Conservation (phyloP, 768 basidiomycete species). For the Royoungia palumana region DNA sequence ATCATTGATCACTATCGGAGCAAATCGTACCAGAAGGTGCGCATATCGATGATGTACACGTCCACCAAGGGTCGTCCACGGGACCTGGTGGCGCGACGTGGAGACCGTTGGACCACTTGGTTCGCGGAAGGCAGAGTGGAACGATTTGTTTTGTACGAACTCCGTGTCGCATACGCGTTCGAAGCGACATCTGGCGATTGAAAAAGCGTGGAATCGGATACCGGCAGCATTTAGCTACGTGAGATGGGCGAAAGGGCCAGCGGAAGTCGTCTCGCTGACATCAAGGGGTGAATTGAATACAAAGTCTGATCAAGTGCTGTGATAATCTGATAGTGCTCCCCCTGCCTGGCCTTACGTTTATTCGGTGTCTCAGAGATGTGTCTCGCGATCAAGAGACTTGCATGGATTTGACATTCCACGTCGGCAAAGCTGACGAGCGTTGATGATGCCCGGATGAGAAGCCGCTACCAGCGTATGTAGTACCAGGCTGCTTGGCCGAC, state of each 20-base stretch:
- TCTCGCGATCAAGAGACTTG: too few relatives aligned
- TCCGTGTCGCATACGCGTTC: neutral
- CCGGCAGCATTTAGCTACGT: constrained; percentile 4
- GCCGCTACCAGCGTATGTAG: too few relatives aligned
- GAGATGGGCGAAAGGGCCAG: constrained; percentile 3
- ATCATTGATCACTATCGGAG: neutral
- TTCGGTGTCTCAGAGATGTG: too few relatives aligned
- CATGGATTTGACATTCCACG: too few relatives aligned
- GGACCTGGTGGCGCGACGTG: neutral
- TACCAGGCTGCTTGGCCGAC: too few relatives aligned
- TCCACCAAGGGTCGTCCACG: fast-evolving
- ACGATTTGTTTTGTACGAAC: neutral
- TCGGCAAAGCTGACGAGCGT: too few relatives aligned
- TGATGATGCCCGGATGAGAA: too few relatives aligned
- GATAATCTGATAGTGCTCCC: too few relatives aligned
- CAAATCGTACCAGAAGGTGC: neutral
- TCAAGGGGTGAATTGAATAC: too few relatives aligned
- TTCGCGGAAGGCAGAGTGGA: neutral
- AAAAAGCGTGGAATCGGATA: neutral
- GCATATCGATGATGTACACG: neutral
- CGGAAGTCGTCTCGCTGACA: too few relatives aligned
- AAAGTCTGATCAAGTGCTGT: too few relatives aligned
- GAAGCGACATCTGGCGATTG: neutral
- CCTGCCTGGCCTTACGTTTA: too few relatives aligned
- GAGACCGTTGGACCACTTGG: neutral